Evolutionary conservation across 805 yeast species (phyloP), one percentile per base, ranked within the genome.

Genomic region (Candida broadrunensis): DNA sequence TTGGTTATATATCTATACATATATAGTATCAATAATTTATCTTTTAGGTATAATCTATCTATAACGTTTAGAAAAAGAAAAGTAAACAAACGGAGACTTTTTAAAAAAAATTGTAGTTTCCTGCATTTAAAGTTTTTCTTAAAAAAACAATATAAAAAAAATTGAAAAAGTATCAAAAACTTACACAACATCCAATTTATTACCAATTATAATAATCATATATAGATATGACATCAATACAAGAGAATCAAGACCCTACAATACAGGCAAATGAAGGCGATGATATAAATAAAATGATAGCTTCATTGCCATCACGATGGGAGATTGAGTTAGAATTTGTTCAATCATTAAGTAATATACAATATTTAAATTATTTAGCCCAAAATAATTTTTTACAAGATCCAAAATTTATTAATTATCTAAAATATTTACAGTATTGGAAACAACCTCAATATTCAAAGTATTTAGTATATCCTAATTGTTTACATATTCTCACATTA

Each of bases 251-350:
- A 21, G 24, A 6, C 6, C 24, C 24, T 7, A 6, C 24, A 21
- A 21, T 21, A 7, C 9, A 7, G 6, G 24, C 9, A 7, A 21
- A 21, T 21, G 24, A 21, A 21, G 24, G 9, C 6, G 24, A 21
- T 21, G 24, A 21, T 7, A 21, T 21, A 21, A 21, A 21, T 9
- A 21, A 21, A 9, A 21, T 21, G 24, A 21, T 21, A 7, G 24
- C 11, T 17, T 49, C 55, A 20, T 67, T 78, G n/a, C 89, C 91
- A n/a, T 76, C 85, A 4, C 61, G 95, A 42, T 88, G 91, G 88
- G 96, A 87, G 54, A 79, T 87, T 17, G 96, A 87, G 51, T 71
- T 87, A n/a, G 97, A 86, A 77, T 91, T 91, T 63, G 95, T 91
- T 3, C 98, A 91, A 63, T 83, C 96, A 13, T 71, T 91, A 25